phyloP scores from a whole-genome alignment of 179 eudicot species.

The Vitellaria paradoxa region DNA sequence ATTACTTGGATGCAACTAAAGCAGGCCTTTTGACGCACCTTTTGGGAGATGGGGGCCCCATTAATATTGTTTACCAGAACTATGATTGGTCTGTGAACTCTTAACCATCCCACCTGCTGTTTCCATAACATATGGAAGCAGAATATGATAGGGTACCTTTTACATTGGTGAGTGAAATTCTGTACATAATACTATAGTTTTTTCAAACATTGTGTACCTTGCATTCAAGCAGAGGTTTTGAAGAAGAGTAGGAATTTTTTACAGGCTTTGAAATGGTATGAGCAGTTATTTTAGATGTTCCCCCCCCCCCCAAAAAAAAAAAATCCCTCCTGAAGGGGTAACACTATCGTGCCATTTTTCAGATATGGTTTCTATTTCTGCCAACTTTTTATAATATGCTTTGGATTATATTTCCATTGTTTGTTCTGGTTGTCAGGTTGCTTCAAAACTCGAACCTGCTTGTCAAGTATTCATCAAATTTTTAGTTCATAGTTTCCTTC shows the following conservation, averaged over 20 bases:
- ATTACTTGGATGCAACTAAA: conserved; percentile 66
- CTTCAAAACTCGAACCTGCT: no score
- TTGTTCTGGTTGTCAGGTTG: no score
- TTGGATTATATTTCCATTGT: no score
- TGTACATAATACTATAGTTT: conserved; percentile 6
- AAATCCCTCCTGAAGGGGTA: no score
- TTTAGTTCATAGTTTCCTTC: no score
- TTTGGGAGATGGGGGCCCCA: conserved; percentile 61
- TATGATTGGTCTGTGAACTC: conserved; percentile 82
- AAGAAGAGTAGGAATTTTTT: not conserved
- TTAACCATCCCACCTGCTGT: conserved; percentile 13
- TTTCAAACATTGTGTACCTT: conserved; percentile 1
- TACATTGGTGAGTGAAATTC: not conserved
- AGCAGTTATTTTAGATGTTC: not conserved
- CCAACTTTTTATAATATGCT: no score
- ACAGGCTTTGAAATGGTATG: not conserved
- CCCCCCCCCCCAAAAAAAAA: no score
- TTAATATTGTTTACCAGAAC: conserved; percentile 53
- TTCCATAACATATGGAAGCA: not conserved
- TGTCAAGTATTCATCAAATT: no score
- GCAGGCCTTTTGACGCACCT: conserved; percentile 86
- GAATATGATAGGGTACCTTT: not conserved
- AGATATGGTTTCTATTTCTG: no score
- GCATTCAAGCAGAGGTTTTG: conserved; percentile 14
- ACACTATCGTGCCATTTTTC: no score